phyloP scores from a whole-genome alignment of 2,329 filamentous ascomycete genomes.

The Alternaria rosae region DNA sequence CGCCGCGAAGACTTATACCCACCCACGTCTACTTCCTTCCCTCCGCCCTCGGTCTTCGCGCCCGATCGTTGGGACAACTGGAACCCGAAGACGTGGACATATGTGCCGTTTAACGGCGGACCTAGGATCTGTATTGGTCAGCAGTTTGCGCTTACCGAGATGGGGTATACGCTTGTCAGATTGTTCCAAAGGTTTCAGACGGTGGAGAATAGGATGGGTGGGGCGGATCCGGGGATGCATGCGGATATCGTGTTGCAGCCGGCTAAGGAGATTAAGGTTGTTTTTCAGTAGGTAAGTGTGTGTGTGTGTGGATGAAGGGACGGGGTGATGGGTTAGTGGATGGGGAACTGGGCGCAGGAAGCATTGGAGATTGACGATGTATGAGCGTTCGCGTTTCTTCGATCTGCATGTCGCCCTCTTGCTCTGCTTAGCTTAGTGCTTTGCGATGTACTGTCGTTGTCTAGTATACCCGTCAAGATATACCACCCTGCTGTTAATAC shows the following conservation, averaged over 20 bases:
- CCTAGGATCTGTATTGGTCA: conserved; percentile 61
- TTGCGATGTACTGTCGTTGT: neutral
- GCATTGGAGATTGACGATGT: neutral
- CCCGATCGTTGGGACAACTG: conserved; percentile 60
- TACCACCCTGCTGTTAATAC: neutral
- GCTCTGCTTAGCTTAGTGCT: neutral
- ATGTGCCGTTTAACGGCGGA: conserved; percentile 58
- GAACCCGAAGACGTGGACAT: conserved; percentile 60
- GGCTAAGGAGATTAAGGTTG: conserved; percentile 50
- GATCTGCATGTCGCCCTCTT: neutral
- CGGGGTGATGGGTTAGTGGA: neutral
- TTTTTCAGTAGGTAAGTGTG: conserved; percentile 30
- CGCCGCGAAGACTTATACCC: conserved; percentile 60
- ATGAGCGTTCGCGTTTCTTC: neutral
- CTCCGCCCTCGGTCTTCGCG: conserved; percentile 52
- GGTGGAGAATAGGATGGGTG: conserved; percentile 52
- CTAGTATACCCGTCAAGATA: neutral
- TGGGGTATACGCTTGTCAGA: conserved; percentile 58
- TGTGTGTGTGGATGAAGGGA: neutral
- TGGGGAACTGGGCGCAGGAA: neutral
- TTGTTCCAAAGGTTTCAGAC: conserved; percentile 55
- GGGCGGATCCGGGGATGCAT: conserved; percentile 50
- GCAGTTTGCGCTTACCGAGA: conserved; percentile 60
- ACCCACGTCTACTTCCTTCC: conserved; percentile 46
- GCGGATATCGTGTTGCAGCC: conserved; percentile 59